These are phyloP conservation scores for Geotrichum bryndzae DNA, from an alignment of 1,139 yeast species.

Conservation along the genomic window DNA sequence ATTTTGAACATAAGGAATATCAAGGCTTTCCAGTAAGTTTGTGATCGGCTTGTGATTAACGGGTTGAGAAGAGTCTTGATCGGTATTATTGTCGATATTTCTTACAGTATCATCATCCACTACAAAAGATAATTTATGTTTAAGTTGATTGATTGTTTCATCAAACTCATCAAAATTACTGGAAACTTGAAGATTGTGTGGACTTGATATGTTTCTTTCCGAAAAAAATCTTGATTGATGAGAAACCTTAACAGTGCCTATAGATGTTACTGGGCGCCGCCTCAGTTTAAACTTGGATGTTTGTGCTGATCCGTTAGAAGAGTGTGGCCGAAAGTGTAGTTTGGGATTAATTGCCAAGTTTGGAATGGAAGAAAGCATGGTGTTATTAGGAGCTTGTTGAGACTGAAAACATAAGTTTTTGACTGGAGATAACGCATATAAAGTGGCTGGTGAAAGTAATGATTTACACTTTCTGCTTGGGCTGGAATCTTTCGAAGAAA, in stretches of 20 bases:
- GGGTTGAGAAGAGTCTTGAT: not conserved
- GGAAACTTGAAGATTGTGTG: not conserved
- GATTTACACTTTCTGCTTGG: not conserved
- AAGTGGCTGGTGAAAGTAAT: not conserved
- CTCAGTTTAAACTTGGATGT: not conserved
- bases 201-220: not conserved
- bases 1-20: not conserved
- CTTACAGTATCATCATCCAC: not conserved
- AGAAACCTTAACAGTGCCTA: not conserved
- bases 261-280: conserved; percentile 5
- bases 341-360: not conserved
- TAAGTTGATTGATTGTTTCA: not conserved
- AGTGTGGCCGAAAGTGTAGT: not conserved
- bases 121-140: not conserved
- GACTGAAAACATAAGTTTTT: not conserved
- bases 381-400: not conserved
- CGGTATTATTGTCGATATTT: not conserved
- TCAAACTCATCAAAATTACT: not conserved
- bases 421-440: not conserved
- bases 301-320: not conserved
- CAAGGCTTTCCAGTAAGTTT: not conserved
- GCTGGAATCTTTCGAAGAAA: not conserved
- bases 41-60: not conserved
- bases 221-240: not conserved
- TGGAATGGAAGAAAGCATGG: not conserved